Conservation (phyloP, 164 flowering plant species). For the Piper longum region DNA sequence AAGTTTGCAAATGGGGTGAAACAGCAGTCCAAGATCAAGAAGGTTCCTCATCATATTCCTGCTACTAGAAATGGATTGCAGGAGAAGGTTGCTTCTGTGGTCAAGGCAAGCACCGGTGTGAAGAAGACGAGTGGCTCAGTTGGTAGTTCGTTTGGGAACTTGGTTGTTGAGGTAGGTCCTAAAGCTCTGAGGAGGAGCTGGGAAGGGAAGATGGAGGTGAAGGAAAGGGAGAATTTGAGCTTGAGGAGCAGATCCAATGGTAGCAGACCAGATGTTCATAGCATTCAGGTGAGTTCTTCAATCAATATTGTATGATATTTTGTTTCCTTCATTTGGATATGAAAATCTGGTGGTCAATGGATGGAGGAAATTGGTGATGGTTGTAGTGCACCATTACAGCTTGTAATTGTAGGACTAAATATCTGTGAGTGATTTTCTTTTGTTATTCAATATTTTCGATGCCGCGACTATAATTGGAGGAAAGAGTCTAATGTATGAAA, state of each 20-base stretch:
- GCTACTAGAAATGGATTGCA: neutral
- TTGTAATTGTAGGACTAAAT: no score
- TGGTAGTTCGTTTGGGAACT: slow-evolving; percentile 28
- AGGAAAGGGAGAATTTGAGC: slow-evolving; percentile 41
- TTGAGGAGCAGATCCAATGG: slow-evolving; percentile 28
- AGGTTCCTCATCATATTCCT: no score
- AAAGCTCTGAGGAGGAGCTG: slow-evolving; percentile 92
- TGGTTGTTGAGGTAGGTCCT: slow-evolving; percentile 58
- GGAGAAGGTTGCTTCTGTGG: slow-evolving; percentile 47
- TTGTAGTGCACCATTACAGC: no score
- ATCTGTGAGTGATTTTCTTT: no score
- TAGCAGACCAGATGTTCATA: slow-evolving; percentile 36
- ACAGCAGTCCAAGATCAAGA: no score
- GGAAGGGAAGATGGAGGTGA: slow-evolving; percentile 81
- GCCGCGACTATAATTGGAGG: no score
- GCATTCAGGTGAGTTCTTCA: slow-evolving; percentile 48
- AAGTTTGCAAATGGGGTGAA: no score
- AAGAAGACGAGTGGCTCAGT: slow-evolving; percentile 19
- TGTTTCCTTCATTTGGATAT: neutral
- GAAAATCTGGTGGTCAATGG: neutral
- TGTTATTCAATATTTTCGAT: no score
- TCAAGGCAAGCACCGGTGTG: slow-evolving; percentile 28
- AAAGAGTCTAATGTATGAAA: no score
- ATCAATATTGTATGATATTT: neutral
- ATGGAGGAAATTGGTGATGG: no score